Evolutionary conservation across 163 green algal genomes (phyloP), one percentile per base, ranked within the genome.

Genomic region (Scenedesmus sp.): DNA sequence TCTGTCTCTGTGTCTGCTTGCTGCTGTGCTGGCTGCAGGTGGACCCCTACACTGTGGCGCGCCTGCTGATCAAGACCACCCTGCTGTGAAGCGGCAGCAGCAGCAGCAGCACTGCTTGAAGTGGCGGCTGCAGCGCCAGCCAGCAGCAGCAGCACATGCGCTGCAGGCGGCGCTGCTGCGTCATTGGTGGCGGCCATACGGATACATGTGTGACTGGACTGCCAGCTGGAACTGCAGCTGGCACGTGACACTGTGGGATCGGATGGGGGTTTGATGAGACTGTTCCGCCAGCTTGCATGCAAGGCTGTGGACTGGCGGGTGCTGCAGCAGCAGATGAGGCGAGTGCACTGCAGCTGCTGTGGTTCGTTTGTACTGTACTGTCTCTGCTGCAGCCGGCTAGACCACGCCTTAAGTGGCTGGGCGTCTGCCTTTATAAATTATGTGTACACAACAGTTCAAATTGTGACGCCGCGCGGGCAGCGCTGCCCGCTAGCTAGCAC

Each of bases 41-140:
- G 1, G 97, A 99, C 94, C 97, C 97, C 73, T 99, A 98, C 94
- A 97, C 94, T 57, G 97, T 99, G 0, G 95, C 97, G 18, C 95
- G 96, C 90, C 96, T 99, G 67, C 94, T 99, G 9, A 97, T 98
- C 92, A 98, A 98, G 95, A 97, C 96, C 91, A 96, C 90, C 88
- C 93, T 98, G 83, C 90, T 94, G 82, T 92, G 57, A 85, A 18
- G 23, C 57, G 59, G 57, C 16, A 18, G 76, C 76, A 13, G 82
- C 82, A 87, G 82, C 46, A 64, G 79, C 82, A 87, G 82, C 82
- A 73, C 3, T n/a, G 82, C 55, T 55, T 67, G 55, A 84, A 52
- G 54, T 46, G 55, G 82, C 82, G 54, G 20, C 82, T 73, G 54
- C 82, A 55, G 82, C 82, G 55, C 82, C 82, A 87, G 77, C 46